phyloP scores from a whole-genome alignment of 2,329 filamentous ascomycete genomes.

The Triangularia setosa region DNA sequence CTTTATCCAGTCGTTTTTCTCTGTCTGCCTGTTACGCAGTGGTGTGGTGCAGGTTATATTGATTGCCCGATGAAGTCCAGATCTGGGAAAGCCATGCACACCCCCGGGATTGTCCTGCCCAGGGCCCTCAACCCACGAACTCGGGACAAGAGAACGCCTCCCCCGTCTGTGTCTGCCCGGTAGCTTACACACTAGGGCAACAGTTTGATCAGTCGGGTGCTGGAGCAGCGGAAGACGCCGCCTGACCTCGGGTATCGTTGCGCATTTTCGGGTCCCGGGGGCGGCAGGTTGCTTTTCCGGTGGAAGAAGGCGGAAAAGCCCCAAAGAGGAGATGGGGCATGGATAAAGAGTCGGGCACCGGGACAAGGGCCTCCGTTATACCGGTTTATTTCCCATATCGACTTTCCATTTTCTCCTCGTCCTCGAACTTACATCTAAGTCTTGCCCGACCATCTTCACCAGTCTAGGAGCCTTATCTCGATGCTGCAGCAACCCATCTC shows the following conservation, averaged over 20 bases:
- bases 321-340: background rate
- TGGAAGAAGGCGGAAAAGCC: background rate
- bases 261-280: background rate
- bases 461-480: slow-evolving; percentile 23
- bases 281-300: background rate
- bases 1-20: background rate
- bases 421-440: background rate
- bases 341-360: background rate
- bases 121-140: background rate
- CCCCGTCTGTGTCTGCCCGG: background rate
- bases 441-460: background rate
- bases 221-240: background rate
- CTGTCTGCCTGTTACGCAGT: background rate
- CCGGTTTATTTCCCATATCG: background rate
- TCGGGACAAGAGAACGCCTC: background rate
- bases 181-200: background rate
- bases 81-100: background rate
- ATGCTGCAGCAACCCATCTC: slow-evolving; percentile 23
- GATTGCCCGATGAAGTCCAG: background rate
- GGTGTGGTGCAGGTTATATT: background rate
- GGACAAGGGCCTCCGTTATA: background rate
- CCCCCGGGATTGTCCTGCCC: background rate
- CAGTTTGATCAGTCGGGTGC: background rate
- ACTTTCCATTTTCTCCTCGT: background rate
- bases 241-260: background rate